These are phyloP conservation scores for Yarrowia sp. DNA, from an alignment of 805 yeast species.

Conservation along the genomic window DNA sequence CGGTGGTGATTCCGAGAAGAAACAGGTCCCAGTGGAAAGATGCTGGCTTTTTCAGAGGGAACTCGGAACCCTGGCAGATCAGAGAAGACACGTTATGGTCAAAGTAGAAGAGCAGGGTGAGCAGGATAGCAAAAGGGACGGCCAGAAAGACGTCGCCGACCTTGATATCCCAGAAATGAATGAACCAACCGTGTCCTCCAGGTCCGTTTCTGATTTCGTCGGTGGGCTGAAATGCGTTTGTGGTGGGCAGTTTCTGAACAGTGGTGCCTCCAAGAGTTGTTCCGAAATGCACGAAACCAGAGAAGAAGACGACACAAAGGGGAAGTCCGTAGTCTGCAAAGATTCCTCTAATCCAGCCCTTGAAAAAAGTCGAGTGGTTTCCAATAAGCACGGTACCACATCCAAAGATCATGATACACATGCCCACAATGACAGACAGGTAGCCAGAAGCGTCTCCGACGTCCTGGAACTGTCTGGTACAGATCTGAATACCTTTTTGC, in stretches of 20 bases:
- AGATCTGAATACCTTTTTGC: constrained; percentile 87
- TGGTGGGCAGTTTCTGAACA: constrained; percentile 70
- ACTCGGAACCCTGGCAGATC: constrained; percentile 87
- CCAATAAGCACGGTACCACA: constrained; percentile 57
- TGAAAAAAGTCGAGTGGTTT: constrained; percentile 65
- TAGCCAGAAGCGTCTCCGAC: constrained; percentile 60
- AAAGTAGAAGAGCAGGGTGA: constrained; percentile 86
- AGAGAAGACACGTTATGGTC: constrained; percentile 95
- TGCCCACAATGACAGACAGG: constrained; percentile 74
- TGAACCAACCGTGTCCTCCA: constrained; percentile 69
- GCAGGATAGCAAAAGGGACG: constrained; percentile 85
- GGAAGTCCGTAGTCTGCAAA: constrained; percentile 90
- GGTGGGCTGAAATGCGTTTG: constrained; percentile 80
- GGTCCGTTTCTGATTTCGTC: constrained; percentile 46
- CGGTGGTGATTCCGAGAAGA: constrained; percentile 84
- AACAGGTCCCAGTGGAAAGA: constrained; percentile 93
- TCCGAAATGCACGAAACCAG: constrained; percentile 93
- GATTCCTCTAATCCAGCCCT: constrained; percentile 65
- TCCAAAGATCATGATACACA: constrained; percentile 82
- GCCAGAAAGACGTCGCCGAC: constrained; percentile 86
- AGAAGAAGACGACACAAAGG: constrained; percentile 80
- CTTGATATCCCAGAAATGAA: constrained; percentile 75
- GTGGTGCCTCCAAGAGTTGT: constrained; percentile 66
- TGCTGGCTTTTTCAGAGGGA: constrained; percentile 83
- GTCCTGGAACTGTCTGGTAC: constrained; percentile 68